Evolutionary conservation across 306 rosid species (phyloP).

Genomic region (Quercus suber): DNA sequence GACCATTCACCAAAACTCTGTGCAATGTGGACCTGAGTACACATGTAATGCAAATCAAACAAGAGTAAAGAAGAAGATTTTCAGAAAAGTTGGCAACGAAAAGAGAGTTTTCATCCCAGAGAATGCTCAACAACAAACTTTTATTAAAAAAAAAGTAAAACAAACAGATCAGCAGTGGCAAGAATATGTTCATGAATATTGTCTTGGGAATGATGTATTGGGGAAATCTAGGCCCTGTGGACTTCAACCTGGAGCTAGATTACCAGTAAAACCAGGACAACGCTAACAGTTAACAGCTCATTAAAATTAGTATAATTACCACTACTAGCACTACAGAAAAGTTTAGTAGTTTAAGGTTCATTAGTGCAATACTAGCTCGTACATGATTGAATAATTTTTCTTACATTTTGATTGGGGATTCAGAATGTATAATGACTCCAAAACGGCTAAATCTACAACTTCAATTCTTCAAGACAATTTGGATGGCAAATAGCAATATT

Average conservation of each 20-base stretch:
- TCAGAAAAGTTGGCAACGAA: background rate
- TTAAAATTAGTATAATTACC: background rate
- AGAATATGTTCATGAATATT: background rate
- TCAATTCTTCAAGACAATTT: background rate
- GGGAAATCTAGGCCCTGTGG: background rate
- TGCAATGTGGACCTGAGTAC: constrained; percentile 87
- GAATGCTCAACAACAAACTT: background rate
- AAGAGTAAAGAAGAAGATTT: background rate
- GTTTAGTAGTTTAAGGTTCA: background rate
- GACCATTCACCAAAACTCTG: constrained; percentile 80
- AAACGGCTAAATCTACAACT: background rate
- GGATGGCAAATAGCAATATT: background rate
- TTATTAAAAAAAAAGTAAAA: background rate
- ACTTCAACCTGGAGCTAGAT: background rate
- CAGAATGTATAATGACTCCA: background rate
- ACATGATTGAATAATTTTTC: background rate
- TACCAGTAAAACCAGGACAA: background rate
- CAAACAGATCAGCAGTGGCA: background rate
- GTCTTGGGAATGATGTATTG: background rate
- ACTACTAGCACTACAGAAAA: background rate
- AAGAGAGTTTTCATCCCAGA: background rate
- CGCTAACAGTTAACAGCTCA: background rate
- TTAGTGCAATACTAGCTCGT: too few relatives aligned
- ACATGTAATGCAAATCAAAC: constrained; percentile 6
- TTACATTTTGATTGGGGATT: background rate